phyloP scores from a whole-genome alignment of 2,329 filamentous ascomycete genomes.

The Fusarium caatingaense region DNA sequence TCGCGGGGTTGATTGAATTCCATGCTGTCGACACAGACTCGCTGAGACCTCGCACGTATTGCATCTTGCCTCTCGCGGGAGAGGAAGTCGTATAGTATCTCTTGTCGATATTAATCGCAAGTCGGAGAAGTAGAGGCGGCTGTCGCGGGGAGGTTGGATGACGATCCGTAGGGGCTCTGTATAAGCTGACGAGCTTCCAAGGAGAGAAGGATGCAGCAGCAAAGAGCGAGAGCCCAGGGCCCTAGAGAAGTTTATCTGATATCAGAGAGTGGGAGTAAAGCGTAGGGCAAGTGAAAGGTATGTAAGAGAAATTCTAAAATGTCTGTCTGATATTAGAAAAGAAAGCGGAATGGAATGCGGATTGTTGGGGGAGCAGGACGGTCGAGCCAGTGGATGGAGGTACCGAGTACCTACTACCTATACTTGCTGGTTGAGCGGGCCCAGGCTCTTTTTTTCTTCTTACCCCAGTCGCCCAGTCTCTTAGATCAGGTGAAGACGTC shows the following conservation, averaged over 20 bases:
- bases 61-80: slow-evolving; percentile 68
- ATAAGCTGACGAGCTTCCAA: slow-evolving; percentile 9
- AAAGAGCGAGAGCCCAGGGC: slow-evolving; percentile 4
- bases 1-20: slow-evolving; percentile 99
- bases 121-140: slow-evolving; percentile 13
- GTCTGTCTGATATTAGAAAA: slow-evolving; percentile 11
- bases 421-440: slow-evolving; percentile 26
- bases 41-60: slow-evolving; percentile 96
- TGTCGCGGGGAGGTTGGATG: slow-evolving; percentile 31
- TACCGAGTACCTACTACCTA: slow-evolving; percentile 33
- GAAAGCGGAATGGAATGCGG: slow-evolving; percentile 34
- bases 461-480: slow-evolving; percentile 18
- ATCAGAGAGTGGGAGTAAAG: slow-evolving; percentile 4
- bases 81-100: slow-evolving; percentile 10
- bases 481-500: slow-evolving; percentile 37
- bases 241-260: slow-evolving; percentile 27
- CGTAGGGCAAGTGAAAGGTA: slow-evolving; percentile 17
- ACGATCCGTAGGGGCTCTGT: slow-evolving; percentile 22
- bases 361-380: slow-evolving; percentile 34
- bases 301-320: slow-evolving; percentile 15
- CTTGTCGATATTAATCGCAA: slow-evolving; percentile 5
- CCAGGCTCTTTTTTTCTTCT: slow-evolving; percentile 21
- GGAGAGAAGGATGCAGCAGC: slow-evolving; percentile 9
- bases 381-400: slow-evolving; percentile 21
- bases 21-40: slow-evolving; percentile 97